Base-by-base conservation (phyloP, 2,329 filamentous ascomycete genomes). In the Aureobasidium pullulans region DNA sequence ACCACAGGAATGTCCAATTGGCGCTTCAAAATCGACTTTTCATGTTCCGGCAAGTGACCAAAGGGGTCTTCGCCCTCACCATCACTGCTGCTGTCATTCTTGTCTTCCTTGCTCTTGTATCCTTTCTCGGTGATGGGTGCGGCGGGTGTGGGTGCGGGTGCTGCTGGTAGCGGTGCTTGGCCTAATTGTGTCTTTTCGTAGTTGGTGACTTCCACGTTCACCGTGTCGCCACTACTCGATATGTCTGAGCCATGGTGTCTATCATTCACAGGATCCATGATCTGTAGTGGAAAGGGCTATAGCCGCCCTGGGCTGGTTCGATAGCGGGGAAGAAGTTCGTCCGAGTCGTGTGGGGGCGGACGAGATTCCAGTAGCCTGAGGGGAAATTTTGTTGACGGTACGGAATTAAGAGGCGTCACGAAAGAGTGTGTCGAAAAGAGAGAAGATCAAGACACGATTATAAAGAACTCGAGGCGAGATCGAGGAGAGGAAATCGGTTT, bases 1-100 rank as follows among this genome's bases (percentile, higher is more conserved):
- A 75, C 67, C 1, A 69, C 67, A 1, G 76, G 76, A 16, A 74
- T 73, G 32, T 75, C 70, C 19, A 76, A 60, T 54, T 79, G 77
- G 60, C 65, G 67, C 61, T 65, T 64, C 29, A 75, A 40, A 28
- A 75, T 68, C 3, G 63, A 65, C 15, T 66, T 67, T 61, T 75
- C 73, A 42, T 73, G 68, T 40, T 71, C 70, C 9, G 73, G 72
- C 15, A 75, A 62, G 64, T 74, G 72, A 48, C 64, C 65, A 37
- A 73, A 69, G 1, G 67, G 66, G 63, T 74, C 71, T 11, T 67
- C 54, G 11, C 67, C 64, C 37, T 62, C 56, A 15, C 64, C 60
- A 8, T 57, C 50, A 11, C 37, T 59, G 15, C 49, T 40, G 13
- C 42, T 60, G 16, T 60, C 52, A 19, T 39, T 54, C 28, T 56